These are phyloP conservation scores for Cryphonectria naterciae DNA, from an alignment of 2,329 filamentous ascomycete species.

Conservation along the genomic window DNA sequence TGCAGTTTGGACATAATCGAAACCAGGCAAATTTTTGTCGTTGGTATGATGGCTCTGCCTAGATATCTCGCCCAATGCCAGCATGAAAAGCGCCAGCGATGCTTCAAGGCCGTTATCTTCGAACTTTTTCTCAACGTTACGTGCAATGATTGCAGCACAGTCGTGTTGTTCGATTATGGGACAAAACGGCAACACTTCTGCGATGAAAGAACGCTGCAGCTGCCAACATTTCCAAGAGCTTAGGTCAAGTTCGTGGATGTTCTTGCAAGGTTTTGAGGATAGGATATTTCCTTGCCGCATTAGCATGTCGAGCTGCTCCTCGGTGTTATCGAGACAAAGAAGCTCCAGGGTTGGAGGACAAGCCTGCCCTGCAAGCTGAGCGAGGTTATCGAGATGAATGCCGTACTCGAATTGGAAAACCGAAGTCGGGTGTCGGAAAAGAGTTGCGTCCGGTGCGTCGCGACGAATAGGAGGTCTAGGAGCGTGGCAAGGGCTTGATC, in stretches of 20 bases:
- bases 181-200: conserved; percentile 32
- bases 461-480: neutral
- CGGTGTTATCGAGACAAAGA: neutral
- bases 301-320: conserved; percentile 7
- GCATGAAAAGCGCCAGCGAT: conserved; percentile 27
- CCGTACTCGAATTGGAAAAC: neutral
- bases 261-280: conserved; percentile 5
- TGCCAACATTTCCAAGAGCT: conserved; percentile 23
- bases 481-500: neutral
- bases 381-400: neutral
- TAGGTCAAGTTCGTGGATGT: conserved; percentile 20
- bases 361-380: neutral
- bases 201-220: conserved; percentile 29
- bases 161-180: conserved; percentile 32
- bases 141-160: conserved; percentile 22
- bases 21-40: conserved; percentile 23
- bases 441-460: neutral
- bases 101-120: conserved; percentile 19
- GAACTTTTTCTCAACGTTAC: conserved; percentile 20
- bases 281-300: conserved; percentile 7
- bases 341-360: neutral
- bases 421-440: neutral
- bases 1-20: conserved; percentile 29
- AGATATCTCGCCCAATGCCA: conserved; percentile 28
- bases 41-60: conserved; percentile 14